phyloP scores from a whole-genome alignment of 345 rosid species.

The Heritiera littoralis region DNA sequence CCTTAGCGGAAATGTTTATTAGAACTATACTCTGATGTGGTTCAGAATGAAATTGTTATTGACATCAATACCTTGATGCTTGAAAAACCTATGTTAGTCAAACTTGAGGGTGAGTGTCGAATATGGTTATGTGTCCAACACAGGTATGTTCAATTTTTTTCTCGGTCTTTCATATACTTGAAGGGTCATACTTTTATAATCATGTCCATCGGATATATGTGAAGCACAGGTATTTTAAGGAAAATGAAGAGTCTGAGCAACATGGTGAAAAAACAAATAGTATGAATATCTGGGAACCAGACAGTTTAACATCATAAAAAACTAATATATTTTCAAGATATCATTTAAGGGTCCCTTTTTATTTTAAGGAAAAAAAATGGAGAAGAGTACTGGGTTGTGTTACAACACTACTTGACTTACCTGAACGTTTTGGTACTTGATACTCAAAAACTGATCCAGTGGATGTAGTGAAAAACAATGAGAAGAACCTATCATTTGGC shows the following conservation, averaged over 20 bases:
- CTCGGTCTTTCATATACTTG: neutral
- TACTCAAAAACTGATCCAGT: conserved; percentile 54
- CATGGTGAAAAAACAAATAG: neutral
- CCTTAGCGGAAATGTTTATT: neutral
- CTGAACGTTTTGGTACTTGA: conserved; percentile 45
- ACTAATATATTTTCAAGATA: neutral
- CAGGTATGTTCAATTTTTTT: neutral
- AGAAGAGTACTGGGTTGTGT: neutral
- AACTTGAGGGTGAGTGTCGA: neutral
- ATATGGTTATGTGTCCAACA: neutral
- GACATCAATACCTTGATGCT: neutral
- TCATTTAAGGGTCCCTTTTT: neutral
- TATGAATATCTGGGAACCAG: neutral
- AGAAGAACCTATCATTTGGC: conserved; percentile 36
- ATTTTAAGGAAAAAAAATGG: neutral
- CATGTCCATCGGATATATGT: neutral
- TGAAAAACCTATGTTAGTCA: neutral
- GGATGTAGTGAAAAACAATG: conserved; percentile 54
- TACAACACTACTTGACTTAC: conserved; percentile 32
- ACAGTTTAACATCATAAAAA: neutral
- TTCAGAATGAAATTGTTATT: neutral
- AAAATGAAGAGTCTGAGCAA: neutral
- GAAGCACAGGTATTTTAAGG: neutral
- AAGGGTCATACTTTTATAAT: neutral
- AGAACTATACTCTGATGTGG: neutral